These are phyloP conservation scores for Pelargonium exstipulatum DNA, from an alignment of 441 rosid species.

Conservation along the genomic window DNA sequence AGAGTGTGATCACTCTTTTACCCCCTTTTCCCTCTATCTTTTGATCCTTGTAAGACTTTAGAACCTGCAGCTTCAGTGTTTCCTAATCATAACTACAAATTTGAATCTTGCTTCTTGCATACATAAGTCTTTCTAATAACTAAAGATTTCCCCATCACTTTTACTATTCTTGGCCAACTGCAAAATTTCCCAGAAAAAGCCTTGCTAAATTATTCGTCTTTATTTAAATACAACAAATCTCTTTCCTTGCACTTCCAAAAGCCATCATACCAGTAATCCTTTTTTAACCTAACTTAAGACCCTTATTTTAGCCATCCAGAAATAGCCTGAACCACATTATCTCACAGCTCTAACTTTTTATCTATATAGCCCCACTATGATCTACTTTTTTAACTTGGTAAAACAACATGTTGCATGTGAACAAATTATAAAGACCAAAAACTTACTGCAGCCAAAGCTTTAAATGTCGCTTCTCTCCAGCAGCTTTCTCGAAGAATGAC, in stretches of 20 bases:
- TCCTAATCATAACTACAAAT: neutral
- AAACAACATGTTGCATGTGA: neutral
- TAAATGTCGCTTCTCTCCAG: constrained; percentile 83
- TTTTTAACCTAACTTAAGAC: too few species aligned
- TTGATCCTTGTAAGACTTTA: neutral
- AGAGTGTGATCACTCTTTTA: neutral
- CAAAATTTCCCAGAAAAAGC: neutral
- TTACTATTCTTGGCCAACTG: neutral
- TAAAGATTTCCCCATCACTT: neutral
- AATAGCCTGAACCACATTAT: too few species aligned
- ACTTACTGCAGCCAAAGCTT: constrained; percentile 64
- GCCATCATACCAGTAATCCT: neutral
- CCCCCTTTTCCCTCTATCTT: neutral
- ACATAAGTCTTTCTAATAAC: neutral
- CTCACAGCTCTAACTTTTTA: neutral
- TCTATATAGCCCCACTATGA: neutral
- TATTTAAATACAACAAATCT: neutral
- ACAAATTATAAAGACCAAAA: neutral
- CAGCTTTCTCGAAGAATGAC: constrained; percentile 75
- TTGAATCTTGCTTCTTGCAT: neutral
- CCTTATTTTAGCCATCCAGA: too few species aligned
- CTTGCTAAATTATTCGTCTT: neutral
- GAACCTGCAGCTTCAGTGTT: neutral
- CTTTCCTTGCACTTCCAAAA: neutral
- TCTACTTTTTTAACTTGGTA: neutral